These are phyloP conservation scores for Whalleya microplaca DNA, from an alignment of 2,329 filamentous ascomycete genomes.

Conservation along the genomic window DNA sequence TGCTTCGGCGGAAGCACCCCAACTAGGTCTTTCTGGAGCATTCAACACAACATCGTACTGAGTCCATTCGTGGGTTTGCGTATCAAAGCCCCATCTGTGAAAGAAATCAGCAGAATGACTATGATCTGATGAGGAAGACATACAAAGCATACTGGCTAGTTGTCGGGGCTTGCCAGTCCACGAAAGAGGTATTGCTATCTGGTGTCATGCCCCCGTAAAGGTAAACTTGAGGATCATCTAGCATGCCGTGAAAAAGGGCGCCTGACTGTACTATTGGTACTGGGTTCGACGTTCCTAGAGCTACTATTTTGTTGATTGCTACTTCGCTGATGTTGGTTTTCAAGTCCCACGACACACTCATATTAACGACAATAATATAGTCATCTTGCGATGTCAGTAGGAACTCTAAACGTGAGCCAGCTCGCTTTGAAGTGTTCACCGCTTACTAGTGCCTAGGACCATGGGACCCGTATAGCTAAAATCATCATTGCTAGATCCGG, in stretches of 20 bases:
- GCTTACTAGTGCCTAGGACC: conserved; percentile 8
- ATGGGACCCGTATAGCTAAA: conserved; percentile 5
- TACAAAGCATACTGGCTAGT: conserved; percentile 9
- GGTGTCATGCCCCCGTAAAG: conserved; percentile 12
- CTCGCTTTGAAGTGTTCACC: not conserved
- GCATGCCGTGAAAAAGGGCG: conserved; percentile 3
- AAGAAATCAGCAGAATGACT: not conserved
- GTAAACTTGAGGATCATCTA: conserved; percentile 5
- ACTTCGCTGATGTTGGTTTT: conserved; percentile 7
- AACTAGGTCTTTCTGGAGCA: conserved; percentile 9
- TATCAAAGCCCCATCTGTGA: conserved; percentile 13
- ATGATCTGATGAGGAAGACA: not conserved
- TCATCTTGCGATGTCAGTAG: conserved; percentile 5
- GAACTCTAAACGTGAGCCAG: not conserved
- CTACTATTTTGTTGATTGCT: conserved; percentile 1
- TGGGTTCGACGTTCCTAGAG: not conserved
- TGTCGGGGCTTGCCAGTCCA: conserved; percentile 6
- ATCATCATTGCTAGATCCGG: not conserved
- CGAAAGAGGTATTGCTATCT: conserved; percentile 7
- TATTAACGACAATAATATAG: conserved; percentile 6
- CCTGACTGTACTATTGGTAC: conserved; percentile 9
- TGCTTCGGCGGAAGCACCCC: conserved; percentile 7
- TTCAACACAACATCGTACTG: conserved; percentile 7
- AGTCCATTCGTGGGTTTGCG: conserved; percentile 9
- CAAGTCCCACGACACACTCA: conserved; percentile 9